Percentiles rank a stretch among this genome's conserved stretches.
Evolutionary conservation across 2,329 filamentous ascomycete species (phyloP).

Genomic region (Neofusicoccum parvum): DNA sequence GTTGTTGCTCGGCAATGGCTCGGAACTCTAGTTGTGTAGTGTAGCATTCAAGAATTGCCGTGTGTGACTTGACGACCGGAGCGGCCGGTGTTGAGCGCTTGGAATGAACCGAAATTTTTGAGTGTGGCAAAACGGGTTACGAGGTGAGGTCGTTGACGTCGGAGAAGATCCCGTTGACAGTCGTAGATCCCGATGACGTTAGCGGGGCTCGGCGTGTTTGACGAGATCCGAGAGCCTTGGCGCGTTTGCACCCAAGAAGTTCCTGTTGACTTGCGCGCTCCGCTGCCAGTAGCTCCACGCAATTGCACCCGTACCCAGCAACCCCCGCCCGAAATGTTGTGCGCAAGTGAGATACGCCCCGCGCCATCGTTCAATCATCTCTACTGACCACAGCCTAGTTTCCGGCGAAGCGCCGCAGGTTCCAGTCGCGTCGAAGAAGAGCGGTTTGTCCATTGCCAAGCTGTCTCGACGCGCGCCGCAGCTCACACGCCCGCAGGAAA

Average conservation of each 20-base stretch:
- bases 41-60: not conserved
- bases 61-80: not conserved
- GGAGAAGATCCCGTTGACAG: constrained; percentile 5
- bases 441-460: constrained; percentile 61
- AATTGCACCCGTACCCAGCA: constrained; percentile 7
- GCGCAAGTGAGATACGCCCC: constrained; percentile 38
- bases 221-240: not conserved
- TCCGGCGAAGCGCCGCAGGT: constrained; percentile 95
- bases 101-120: not conserved
- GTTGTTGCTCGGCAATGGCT: not conserved
- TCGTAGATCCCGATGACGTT: constrained; percentile 9
- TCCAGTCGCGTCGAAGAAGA: constrained; percentile 93
- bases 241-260: constrained; percentile 15
- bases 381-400: constrained; percentile 57
- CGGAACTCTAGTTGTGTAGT: not conserved
- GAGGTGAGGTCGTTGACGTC: constrained; percentile 9
- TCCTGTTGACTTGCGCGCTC: constrained; percentile 5
- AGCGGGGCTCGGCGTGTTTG: not conserved
- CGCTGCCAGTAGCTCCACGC: constrained; percentile 6
- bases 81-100: not conserved
- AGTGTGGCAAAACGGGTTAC: not conserved
- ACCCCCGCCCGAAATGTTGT: constrained; percentile 33
- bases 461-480: constrained; percentile 22
- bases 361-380: constrained; percentile 22
- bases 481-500: constrained; percentile 61